Evolutionary conservation across 805 yeast species (phyloP), one percentile per base, ranked within the genome.

Genomic region (Candida pini): DNA sequence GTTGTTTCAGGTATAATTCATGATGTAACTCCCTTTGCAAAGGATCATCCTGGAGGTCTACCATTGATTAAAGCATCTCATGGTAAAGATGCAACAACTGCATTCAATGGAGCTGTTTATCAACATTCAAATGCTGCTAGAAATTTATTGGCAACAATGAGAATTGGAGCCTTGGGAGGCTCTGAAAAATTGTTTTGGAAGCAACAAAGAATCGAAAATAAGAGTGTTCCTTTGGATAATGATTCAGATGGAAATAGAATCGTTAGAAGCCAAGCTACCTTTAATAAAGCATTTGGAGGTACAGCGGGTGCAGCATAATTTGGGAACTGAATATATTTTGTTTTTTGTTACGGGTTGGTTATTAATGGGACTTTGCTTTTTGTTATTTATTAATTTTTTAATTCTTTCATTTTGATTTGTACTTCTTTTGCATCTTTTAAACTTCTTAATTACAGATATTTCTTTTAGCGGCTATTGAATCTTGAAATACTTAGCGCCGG

Each of bases 81-180:
- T 38, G 97, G 97, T 9, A 85, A 83, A 57, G 97, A 89, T 57
- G 96, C 95, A 7, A 88, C 97, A 3, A 78, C 83, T 33, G 96
- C 95, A 2, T 89, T 89, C 60, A 87, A 81, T 56, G 97, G 97
- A 16, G 97, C 96, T 3, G 97, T 89, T 9, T 89, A 89, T 62
- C 76, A 77, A 36, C 97, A 89, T 58, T 82, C 92, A 48, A 87
- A 90, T 38, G 97, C 97, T 0, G 97, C 96, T 1, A 83, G 81
- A 53, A 89, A 89, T 60, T 61, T 89, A 40, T 65, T 89, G 40
- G 94, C 96, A 2, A 89, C 96, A 1, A 87, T 89, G 97, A 72
- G 97, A 51, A 81, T 89, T 12, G 96, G 95, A 1, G 89, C 84
- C 18, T 77, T 88, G 41, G 82, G 85, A 12, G 89, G 89, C 8